Base-by-base conservation (phyloP, 1,284 basidiomycete genomes). In the Sporisorium sorghi region DNA sequence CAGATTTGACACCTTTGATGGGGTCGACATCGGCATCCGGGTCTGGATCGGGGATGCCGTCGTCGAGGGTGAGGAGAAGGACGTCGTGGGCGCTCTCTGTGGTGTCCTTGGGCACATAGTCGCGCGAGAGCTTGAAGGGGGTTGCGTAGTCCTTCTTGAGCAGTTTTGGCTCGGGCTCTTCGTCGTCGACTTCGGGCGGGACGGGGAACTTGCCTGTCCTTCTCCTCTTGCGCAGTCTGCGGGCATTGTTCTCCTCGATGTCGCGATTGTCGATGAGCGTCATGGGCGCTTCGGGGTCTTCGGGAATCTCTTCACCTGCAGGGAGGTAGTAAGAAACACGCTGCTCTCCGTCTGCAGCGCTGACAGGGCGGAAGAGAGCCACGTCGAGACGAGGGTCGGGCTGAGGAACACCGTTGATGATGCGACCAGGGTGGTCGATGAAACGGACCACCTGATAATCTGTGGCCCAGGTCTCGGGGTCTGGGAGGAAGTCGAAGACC, bases 391-490 rank as follows among this genome's bases (percentile, higher is more conserved):
- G 64, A 28, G 77, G 73, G 52, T 82, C 80, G 39, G 32, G n/a
- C n/a, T 77, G 62, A 4, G 75, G 65, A 32, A 66, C 56, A 49
- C 76, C 78, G 17, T 75, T 75, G 44, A 61, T 39, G 50, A 67
- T 64, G 35, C 77, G 71, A 33, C 83, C 83, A 5, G 82, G 78
- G 21, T 65, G 70, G 54, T 82, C 79, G 40, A 70, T 69, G 68
- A 84, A 84, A 19, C 80, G 79, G n/a, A 83, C 79, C 10, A 84
- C 62, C 39, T 83, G 76, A 58, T 78, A 76, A 19, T 75, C 57
- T 32, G 83, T 83, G 7, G 82, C 78, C 83, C 83, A 84, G 3
- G 83, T 84, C 44, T 84, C 82, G 24, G 78, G 70, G 52, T 84
- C 83, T 5, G 83, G 83, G 26, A 83, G 72, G 58, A 84, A 68